phyloP scores from a whole-genome alignment of 768 basidiomycete species.

The Pisolithus albus region DNA sequence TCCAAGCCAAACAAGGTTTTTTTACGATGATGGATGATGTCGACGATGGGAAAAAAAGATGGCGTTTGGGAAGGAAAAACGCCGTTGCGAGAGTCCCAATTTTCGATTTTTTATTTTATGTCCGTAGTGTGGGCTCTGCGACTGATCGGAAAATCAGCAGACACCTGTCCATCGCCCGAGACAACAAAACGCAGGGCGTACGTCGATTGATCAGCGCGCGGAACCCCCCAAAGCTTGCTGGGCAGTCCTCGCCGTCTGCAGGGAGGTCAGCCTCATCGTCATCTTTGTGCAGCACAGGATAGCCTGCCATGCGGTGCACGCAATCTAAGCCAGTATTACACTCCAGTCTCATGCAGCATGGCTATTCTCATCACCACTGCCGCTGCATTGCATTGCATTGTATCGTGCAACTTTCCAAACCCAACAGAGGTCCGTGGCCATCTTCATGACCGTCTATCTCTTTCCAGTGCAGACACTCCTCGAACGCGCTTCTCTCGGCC shows the following conservation, averaged over 20 bases:
- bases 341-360: neutral
- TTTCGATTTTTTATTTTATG: neutral
- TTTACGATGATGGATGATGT: no score
- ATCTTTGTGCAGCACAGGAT: neutral
- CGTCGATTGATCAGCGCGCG: neutral
- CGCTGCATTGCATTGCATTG: neutral
- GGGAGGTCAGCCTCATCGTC: neutral
- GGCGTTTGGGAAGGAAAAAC: neutral
- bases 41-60: no score
- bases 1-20: neutral
- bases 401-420: no score
- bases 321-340: neutral
- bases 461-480: neutral
- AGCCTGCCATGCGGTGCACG: neutral
- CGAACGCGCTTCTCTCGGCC: neutral
- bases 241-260: neutral
- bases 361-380: neutral
- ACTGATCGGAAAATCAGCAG: neutral
- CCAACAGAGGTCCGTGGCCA: neutral
- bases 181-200: neutral
- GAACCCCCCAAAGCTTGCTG: no score
- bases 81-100: neutral
- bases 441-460: neutral
- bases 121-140: neutral
- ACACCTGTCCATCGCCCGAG: neutral